Evolutionary conservation across 129 eudicot species (phyloP), one percentile per base, ranked within the genome.

Genomic region (Flaveria robusta): DNA sequence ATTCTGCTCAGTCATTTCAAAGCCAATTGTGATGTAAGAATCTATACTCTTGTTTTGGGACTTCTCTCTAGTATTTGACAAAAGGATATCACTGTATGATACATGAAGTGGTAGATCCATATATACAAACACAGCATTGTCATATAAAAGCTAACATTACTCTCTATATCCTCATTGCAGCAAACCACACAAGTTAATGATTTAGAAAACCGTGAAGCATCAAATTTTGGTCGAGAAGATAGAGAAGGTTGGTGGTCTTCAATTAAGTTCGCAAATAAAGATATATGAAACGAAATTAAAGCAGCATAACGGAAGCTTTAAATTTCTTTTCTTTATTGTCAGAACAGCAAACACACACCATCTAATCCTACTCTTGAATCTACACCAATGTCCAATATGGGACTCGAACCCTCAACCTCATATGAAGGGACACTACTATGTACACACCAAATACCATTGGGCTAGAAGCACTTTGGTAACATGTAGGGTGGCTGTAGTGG

Each of bases 121-220:
- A 64, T 70, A 49, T 49, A 16, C 47, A 37, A 31, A 16, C 16
- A 50, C 13, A 51, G 8, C 59, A 15, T 74, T 27, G 24, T 46
- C 3, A 85, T 41, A 65, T 27, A 50, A 29, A 78, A 54, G 54
- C 46, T 69, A 72, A 81, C 55, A 59, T 63, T 70, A 22, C 51
- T 56, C 79, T 55, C 65, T 50, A 11, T 70, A 49, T 73, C 56
- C 56, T 71, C 62, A 75, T 56, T 82, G 70, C 92, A 88, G 96
- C 85, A 73, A 74, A 54, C 72, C 58, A 71, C 70, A 75, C 37
- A 66, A 55, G 16, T 82, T 68, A 80, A 79, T 46, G 86, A 43
- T 74, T 66, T 76, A 77, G 85, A 72, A 82, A 79, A 82, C 66
- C 78, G 20, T 72, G 84, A 80, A 56, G 78, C 79, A 67, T 66